A percentile compares a stretch with the other conserved stretches of the same genome.
Conservation (phyloP, 2,329 filamentous ascomycete species). For the Exophiala calicioides region DNA sequence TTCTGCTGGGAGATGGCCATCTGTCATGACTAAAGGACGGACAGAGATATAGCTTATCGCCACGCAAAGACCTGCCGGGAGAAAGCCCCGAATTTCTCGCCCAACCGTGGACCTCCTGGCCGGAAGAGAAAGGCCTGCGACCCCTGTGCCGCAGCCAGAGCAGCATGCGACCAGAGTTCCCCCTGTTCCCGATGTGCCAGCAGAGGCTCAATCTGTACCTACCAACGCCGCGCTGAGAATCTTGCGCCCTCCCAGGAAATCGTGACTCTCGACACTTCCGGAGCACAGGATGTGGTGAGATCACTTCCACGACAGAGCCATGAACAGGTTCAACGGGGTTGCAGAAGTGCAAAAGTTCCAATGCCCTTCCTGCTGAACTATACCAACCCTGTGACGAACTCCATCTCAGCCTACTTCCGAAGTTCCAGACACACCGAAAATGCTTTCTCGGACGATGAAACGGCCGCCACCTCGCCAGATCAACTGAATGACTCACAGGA, state of each 20-base stretch:
- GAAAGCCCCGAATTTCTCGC: neutral
- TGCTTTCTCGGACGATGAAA: neutral
- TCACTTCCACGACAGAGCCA: neutral
- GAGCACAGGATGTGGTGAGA: neutral
- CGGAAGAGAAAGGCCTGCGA: conserved; percentile 5
- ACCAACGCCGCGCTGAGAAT: neutral
- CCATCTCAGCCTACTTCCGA: conserved; percentile 3
- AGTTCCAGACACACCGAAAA: neutral
- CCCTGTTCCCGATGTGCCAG: conserved; percentile 6
- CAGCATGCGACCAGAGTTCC: conserved; percentile 1
- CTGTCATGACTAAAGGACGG: neutral
- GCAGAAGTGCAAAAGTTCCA: neutral
- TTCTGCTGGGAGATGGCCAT: neutral
- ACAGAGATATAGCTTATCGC: conserved; percentile 8
- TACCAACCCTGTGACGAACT: conserved; percentile 6
- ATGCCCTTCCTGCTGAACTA: conserved; percentile 7
- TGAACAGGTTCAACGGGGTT: neutral
- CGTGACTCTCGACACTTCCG: neutral
- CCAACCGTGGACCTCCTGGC: neutral
- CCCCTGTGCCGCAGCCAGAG: conserved; percentile 1
- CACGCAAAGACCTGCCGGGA: conserved; percentile 2
- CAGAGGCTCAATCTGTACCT: neutral
- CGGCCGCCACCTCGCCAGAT: neutral
- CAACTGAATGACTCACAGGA: neutral
- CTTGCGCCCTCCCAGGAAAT: neutral